A percentile compares a stretch with the other conserved stretches of the same genome.
phyloP scores from a whole-genome alignment of 768 basidiomycete genomes.

The Hypsizygus marmoreus region DNA sequence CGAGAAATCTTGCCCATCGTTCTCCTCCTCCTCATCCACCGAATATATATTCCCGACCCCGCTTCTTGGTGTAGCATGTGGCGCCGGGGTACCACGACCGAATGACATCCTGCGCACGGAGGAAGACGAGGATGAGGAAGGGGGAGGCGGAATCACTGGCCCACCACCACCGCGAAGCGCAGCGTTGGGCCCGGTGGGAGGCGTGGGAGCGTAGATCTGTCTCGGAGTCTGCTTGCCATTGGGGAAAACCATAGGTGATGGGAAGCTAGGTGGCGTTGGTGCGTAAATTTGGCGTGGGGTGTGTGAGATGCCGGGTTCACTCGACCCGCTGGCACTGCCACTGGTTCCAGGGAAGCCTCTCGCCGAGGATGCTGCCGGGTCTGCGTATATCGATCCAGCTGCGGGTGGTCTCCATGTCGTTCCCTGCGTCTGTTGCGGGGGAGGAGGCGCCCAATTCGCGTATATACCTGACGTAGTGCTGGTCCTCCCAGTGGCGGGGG shows the following conservation, averaged over 20 bases:
- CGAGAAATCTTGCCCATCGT: neutral
- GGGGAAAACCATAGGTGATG: neutral
- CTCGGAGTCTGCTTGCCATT: neutral
- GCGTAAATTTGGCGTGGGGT: constrained; percentile 1
- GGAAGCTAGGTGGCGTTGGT: too few species aligned
- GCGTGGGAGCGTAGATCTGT: neutral
- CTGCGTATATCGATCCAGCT: too few species aligned
- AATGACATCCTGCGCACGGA: neutral
- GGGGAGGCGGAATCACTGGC: constrained; percentile 1
- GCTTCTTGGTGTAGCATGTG: neutral
- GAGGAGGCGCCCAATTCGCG: too few species aligned
- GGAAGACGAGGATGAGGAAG: neutral
- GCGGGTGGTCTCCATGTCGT: too few species aligned
- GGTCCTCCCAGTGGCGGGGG: neutral
- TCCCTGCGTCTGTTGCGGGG: too few species aligned
- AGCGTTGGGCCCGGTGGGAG: neutral
- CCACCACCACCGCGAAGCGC: neutral
- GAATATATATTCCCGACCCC: neutral
- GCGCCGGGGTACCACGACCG: neutral
- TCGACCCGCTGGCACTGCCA: neutral
- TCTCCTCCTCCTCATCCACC: neutral
- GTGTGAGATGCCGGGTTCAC: neutral
- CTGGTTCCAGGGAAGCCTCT: neutral
- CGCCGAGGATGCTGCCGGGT: neutral
- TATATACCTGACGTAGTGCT: neutral